These are phyloP conservation scores for Clavispora carvajalis DNA, from an alignment of 805 yeast genomes.

Conservation along the genomic window DNA sequence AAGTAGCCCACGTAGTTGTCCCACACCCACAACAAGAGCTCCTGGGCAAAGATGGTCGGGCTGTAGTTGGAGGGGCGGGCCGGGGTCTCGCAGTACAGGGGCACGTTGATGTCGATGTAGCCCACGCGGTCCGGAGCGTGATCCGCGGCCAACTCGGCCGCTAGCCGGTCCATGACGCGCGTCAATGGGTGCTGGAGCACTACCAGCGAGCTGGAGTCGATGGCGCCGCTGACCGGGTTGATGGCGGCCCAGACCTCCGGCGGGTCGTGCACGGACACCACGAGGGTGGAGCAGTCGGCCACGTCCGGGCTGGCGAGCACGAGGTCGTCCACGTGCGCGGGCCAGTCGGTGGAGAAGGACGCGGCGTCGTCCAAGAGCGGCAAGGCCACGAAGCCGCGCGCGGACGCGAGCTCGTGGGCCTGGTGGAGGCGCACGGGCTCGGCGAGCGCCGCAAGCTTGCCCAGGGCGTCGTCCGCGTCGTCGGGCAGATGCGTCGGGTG, in stretches of 20 bases:
- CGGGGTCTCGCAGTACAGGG: slow-evolving; percentile 35
- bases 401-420: slow-evolving; percentile 47
- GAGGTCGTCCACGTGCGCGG: slow-evolving; percentile 54
- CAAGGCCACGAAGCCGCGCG: slow-evolving; percentile 56
- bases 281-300: slow-evolving; percentile 55
- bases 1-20: slow-evolving; percentile 83
- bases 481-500: slow-evolving; percentile 35
- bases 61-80: slow-evolving; percentile 37
- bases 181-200: slow-evolving; percentile 66
- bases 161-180: slow-evolving; percentile 54
- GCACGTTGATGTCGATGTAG: slow-evolving; percentile 77
- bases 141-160: slow-evolving; percentile 28
- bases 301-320: slow-evolving; percentile 69
- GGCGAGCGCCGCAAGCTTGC: slow-evolving; percentile 47
- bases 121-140: slow-evolving; percentile 45
- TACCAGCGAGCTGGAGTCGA: slow-evolving; percentile 67
- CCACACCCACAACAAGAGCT: slow-evolving; percentile 75
- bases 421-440: slow-evolving; percentile 77
- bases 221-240: slow-evolving; percentile 72
- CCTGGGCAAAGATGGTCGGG: slow-evolving; percentile 68
- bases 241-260: slow-evolving; percentile 87
- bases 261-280: slow-evolving; percentile 81
- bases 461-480: slow-evolving; percentile 36
- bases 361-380: slow-evolving; percentile 47
- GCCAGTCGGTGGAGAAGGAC: slow-evolving; percentile 35